A percentile compares a stretch with the other conserved stretches of the same genome.
These are phyloP conservation scores for Lithospermum erythrorhizon DNA, from an alignment of 257 asterid species.

Conservation along the genomic window DNA sequence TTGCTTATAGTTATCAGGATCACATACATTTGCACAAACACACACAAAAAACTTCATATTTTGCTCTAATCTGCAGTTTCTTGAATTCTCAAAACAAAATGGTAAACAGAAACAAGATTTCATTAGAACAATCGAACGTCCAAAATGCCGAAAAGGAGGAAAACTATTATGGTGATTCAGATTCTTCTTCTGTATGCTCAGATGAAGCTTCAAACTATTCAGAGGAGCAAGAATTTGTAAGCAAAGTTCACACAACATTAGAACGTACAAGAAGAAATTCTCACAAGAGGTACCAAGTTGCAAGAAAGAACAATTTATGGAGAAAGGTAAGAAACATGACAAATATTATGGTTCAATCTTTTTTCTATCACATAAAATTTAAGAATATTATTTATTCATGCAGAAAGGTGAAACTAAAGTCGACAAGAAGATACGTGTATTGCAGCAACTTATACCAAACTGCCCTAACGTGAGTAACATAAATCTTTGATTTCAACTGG, in stretches of 20 bases:
- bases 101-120: not conserved
- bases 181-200: not conserved
- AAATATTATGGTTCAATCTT: no score
- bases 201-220: not conserved
- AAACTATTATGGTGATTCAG: not conserved
- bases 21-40: no score
- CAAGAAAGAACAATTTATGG: not conserved
- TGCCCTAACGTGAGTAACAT: not conserved
- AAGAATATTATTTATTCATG: not conserved
- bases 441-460: not conserved
- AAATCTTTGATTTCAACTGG: not conserved
- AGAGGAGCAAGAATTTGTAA: not conserved
- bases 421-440: not conserved
- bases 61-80: no score
- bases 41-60: not conserved
- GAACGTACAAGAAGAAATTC: not conserved
- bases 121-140: not conserved
- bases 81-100: not conserved
- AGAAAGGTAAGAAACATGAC: not conserved
- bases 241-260: not conserved
- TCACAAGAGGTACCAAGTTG: not conserved
- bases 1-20: not conserved
- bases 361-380: no score
- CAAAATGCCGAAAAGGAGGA: not conserved
- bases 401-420: not conserved